Base-by-base conservation (phyloP, 805 yeast species). In the Hyphopichia homilentoma region DNA sequence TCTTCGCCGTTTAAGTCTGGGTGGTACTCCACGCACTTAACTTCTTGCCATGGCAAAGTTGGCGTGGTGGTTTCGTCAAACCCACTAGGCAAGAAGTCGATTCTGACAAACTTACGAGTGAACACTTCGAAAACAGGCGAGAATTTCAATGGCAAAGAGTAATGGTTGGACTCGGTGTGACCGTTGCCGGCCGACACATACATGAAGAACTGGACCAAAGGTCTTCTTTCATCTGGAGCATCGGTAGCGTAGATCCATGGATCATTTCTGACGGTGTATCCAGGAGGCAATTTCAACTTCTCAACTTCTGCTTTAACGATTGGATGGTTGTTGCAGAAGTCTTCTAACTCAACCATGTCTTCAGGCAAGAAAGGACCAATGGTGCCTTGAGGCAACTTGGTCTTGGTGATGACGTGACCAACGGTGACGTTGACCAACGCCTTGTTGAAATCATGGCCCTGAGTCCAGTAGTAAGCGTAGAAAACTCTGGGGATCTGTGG, bases 231-330 rank as follows among this genome's bases (percentile, higher is more conserved):
- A 38, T 70, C 60, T 29, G 74, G 61, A 46, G 77, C 79, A 52
- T 81, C 87, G 21, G 87, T 79, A 49, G 90, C 94, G 54, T 84
- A 83, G 72, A 83, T 84, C 94, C 95, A 84, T 33, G 89, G 86
- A 54, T 83, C 90, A 51, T 72, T 72, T 45, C 78, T 71, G 30
- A 81, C 79, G 21, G 54, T 52, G 61, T 54, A 73, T 53, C 51
- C 72, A 43, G 62, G 50, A 39, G 88, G 89, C 37, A 83, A 65
- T 43, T 77, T 69, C 58, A 82, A 67, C 54, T 81, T 81, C 37
- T 68, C 83, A 45, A 81, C 67, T 56, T 83, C 88, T 16, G 79
- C 84, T 39, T 54, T 42, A 39, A 81, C 78, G 2, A 49, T 38
- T 13, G 88, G 88, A 50, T 81, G 82, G 16, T 55, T 46, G 46